phyloP scores from a whole-genome alignment of 2,329 filamentous ascomycete species.

The Sporothrix brunneoviolacea region DNA sequence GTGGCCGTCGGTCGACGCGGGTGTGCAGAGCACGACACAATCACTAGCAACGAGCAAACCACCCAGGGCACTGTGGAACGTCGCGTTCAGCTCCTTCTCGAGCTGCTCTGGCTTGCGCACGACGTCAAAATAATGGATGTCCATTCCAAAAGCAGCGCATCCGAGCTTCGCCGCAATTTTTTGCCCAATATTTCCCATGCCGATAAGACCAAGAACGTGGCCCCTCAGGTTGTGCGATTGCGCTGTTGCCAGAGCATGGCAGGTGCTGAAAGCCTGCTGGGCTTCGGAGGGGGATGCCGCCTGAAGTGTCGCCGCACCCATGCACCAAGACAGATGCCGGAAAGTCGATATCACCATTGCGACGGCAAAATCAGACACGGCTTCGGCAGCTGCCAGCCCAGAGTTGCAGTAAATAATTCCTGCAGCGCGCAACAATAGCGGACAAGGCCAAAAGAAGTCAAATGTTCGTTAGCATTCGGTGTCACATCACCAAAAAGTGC shows the following conservation, averaged over 20 bases:
- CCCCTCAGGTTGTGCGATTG: slow-evolving; percentile 57
- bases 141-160: slow-evolving; percentile 51
- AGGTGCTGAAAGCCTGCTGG: slow-evolving; percentile 41
- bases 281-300: slow-evolving; percentile 27
- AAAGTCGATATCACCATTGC: slow-evolving; percentile 64
- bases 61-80: slow-evolving; percentile 44
- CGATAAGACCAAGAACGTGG: slow-evolving; percentile 58
- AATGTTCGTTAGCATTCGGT: no score
- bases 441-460: no score
- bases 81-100: slow-evolving; percentile 37
- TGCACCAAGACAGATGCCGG: slow-evolving; percentile 56
- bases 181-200: slow-evolving; percentile 60
- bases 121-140: slow-evolving; percentile 57
- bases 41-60: slow-evolving; percentile 47
- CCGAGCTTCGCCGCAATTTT: slow-evolving; percentile 51
- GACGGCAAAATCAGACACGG: slow-evolving; percentile 65
- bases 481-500: no score
- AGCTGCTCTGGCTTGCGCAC: slow-evolving; percentile 39
- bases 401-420: slow-evolving; percentile 68
- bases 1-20: slow-evolving; percentile 39
- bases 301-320: slow-evolving; percentile 45
- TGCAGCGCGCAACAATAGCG: no score
- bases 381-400: slow-evolving; percentile 62
- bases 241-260: slow-evolving; percentile 53
- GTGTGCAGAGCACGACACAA: slow-evolving; percentile 57